phyloP scores from a whole-genome alignment of 306 rosid species.

The Quercus agrifolia region DNA sequence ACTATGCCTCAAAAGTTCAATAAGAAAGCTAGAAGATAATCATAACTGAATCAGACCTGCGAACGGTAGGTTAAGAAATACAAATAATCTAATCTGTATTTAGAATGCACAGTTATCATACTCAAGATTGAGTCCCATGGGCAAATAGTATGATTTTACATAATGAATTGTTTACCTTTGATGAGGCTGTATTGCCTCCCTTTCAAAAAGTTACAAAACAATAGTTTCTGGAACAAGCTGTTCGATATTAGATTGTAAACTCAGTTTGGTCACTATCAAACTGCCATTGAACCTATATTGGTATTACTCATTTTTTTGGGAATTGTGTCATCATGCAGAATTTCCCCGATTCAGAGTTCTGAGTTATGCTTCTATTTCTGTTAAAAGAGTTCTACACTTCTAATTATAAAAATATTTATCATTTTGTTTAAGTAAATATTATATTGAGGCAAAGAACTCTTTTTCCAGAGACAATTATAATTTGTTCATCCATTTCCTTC shows the following conservation, averaged over 20 bases:
- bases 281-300: neutral
- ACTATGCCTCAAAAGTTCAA: neutral
- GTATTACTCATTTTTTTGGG: neutral
- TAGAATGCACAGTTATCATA: neutral
- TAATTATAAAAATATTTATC: neutral
- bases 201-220: neutral
- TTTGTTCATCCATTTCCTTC: slow-evolving; percentile 21
- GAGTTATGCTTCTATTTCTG: neutral
- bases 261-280: neutral
- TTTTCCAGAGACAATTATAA: slow-evolving; percentile 5
- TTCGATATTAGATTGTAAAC: neutral
- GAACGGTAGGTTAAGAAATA: neutral
- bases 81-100: neutral
- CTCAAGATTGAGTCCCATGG: neutral
- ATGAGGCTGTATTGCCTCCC: neutral
- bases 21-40: neutral
- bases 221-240: neutral
- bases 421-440: neutral
- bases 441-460: neutral
- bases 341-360: neutral
- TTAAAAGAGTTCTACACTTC: neutral
- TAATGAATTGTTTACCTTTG: neutral
- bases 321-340: neutral
- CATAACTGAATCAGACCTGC: too few species aligned
- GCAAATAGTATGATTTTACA: neutral